These are phyloP conservation scores for Pilaira anomala DNA, from an alignment of 192 early-diverging fungal genomes.

Conservation along the genomic window DNA sequence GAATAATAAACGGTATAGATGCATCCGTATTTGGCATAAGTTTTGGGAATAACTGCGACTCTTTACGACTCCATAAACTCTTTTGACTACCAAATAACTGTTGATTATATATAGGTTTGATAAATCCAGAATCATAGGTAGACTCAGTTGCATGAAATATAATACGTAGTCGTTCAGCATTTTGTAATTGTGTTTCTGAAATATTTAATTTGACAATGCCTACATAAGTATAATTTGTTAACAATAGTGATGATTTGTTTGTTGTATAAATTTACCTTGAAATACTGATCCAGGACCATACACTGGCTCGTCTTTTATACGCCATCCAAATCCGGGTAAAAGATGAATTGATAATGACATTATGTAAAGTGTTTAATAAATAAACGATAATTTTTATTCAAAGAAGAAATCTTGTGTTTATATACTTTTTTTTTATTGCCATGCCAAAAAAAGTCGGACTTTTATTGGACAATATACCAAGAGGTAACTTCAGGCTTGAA, in stretches of 20 bases:
- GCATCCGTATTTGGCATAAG: neutral
- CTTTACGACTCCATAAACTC: neutral
- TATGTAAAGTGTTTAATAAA: no score
- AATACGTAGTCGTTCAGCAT: conserved; percentile 8
- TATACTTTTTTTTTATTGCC: neutral
- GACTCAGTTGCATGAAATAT: conserved; percentile 13
- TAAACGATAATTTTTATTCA: conserved; percentile 5
- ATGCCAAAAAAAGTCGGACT: neutral
- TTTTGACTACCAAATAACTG: conserved; percentile 4
- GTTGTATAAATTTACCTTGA: neutral
- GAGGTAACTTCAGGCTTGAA: no score
- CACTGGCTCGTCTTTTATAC: neutral
- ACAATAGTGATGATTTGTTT: neutral
- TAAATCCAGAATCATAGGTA: neutral
- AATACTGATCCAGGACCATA: conserved; percentile 13
- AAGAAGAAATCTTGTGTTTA: no score
- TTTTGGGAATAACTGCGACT: neutral
- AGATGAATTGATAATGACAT: neutral
- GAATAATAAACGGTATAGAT: neutral
- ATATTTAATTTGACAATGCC: conserved; percentile 5
- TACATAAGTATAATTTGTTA: neutral
- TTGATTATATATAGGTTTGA: neutral
- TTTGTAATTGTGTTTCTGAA: neutral
- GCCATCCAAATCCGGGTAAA: conserved; percentile 12
- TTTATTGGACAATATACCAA: no score